These are phyloP conservation scores for Pseudogymnoascus destructans DNA, from an alignment of 2,329 filamentous ascomycete species.

Conservation along the genomic window DNA sequence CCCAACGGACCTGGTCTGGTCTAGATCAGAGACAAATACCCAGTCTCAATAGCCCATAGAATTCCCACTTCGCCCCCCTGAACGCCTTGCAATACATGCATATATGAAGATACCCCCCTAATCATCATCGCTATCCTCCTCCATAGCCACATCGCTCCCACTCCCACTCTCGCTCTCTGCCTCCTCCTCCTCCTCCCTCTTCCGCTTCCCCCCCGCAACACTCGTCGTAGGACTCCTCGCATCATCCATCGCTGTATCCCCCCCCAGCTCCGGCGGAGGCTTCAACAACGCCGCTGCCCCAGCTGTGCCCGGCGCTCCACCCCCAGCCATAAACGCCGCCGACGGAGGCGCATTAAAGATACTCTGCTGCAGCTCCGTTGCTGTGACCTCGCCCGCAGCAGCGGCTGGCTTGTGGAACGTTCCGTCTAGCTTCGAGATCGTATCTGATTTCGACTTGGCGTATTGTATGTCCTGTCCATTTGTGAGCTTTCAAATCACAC, in stretches of 20 bases:
- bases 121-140: constrained; percentile 63
- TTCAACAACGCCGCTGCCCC: constrained; percentile 25
- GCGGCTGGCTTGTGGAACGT: constrained; percentile 61
- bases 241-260: constrained; percentile 38
- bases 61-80: constrained; percentile 1
- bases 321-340: constrained; percentile 30
- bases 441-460: constrained; percentile 77
- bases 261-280: constrained; percentile 31
- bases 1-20: neutral
- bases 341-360: constrained; percentile 62
- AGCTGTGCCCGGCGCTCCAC: constrained; percentile 28
- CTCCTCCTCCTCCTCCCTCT: constrained; percentile 54
- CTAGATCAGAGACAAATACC: neutral
- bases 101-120: constrained; percentile 24
- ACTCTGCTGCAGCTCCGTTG: constrained; percentile 64
- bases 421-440: constrained; percentile 81
- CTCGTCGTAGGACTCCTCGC: constrained; percentile 36
- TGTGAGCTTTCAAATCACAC: neutral
- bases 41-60: neutral
- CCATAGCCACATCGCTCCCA: constrained; percentile 55
- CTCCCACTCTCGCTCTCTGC: constrained; percentile 52
- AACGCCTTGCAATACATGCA: constrained; percentile 11
- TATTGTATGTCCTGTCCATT: constrained; percentile 68
- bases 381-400: constrained; percentile 42
- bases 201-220: constrained; percentile 51